Evolutionary conservation across 2,329 filamentous ascomycete species (phyloP).

Genomic region (Colletotrichum theobromicola): DNA sequence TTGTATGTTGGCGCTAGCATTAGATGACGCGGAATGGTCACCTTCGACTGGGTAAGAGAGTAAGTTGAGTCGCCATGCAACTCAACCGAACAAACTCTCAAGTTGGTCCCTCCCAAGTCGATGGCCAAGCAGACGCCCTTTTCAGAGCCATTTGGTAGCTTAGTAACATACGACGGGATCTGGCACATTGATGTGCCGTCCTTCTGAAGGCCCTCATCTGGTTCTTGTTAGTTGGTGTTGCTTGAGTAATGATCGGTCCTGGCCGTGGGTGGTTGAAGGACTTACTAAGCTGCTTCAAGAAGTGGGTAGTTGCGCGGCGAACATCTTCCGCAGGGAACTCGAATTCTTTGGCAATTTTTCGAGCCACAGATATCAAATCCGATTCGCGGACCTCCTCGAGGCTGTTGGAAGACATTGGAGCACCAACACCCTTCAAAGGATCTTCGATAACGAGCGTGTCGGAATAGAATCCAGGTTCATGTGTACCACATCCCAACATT

Average conservation of each 20-base stretch:
- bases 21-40: conserved; percentile 24
- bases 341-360: background rate
- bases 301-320: conserved; percentile 20
- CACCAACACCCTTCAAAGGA: background rate
- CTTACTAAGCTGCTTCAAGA: conserved; percentile 25
- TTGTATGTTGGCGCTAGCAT: conserved; percentile 35
- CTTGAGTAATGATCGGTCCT: background rate
- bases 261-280: background rate
- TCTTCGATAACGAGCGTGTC: background rate
- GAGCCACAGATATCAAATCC: background rate
- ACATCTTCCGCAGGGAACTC: background rate
- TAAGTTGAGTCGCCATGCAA: conserved; percentile 69
- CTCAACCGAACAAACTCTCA: conserved; percentile 35
- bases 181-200: conserved; percentile 48
- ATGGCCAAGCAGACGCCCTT: conserved; percentile 54
- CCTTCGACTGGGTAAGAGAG: conserved; percentile 66
- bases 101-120: conserved; percentile 39
- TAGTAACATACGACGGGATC: conserved; percentile 80
- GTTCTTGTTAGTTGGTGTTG: background rate
- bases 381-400: background rate
- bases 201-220: conserved; percentile 52
- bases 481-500: background rate
- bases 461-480: conserved; percentile 7
- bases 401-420: background rate
- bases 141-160: conserved; percentile 78